Evolutionary conservation across 306 rosid genomes (phyloP), one percentile per base, ranked within the genome.

Genomic region (Dalbergia cultrata): DNA sequence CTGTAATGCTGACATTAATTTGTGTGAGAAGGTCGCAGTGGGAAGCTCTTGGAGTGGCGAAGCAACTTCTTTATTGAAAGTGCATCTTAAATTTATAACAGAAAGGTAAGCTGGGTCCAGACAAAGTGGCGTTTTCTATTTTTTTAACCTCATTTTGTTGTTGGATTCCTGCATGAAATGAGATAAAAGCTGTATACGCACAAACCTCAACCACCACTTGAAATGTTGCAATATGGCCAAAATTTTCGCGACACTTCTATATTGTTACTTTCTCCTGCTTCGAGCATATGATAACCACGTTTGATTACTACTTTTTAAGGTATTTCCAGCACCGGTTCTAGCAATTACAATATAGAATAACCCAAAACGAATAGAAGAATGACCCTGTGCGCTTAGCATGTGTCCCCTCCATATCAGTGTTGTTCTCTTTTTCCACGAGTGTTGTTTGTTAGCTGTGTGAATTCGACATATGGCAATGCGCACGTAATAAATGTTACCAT

Each of bases 1-100:
- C 57, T 41, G n/a, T 35, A 9, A 53, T 81, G 78, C 18, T 60
- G 57, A 16, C 61, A 68, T 56, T 67, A 68, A 63, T 56, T 49
- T 62, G 66, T 74, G 64, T 10, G 76, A 69, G 16, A 43, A 74
- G 65, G 75, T 53, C 67, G 61, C 19, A 68, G 64, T 45, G 79
- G 62, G 67, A 66, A 76, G 81, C 71, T 81, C 62, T 22, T 54
- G 76, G 81, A 68, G 13, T 81, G 84, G 79, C 47, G 79, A 35
- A 63, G 60, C 33, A 8, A 45, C 18, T 70, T 63, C 61, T 70
- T 62, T 74, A 78, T 19, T 47, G 10, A 39, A 56, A 74, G 86
- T 78, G 75, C 80, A 57, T 41, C 21, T n/a, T 76, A 57, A 22
- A 53, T 34, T 50, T 34, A 8, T 60, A 62, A 11, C n/a, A 56